These are phyloP conservation scores for Friedmanniomyces simplex DNA, from an alignment of 495 filamentous ascomycete genomes.

Conservation along the genomic window DNA sequence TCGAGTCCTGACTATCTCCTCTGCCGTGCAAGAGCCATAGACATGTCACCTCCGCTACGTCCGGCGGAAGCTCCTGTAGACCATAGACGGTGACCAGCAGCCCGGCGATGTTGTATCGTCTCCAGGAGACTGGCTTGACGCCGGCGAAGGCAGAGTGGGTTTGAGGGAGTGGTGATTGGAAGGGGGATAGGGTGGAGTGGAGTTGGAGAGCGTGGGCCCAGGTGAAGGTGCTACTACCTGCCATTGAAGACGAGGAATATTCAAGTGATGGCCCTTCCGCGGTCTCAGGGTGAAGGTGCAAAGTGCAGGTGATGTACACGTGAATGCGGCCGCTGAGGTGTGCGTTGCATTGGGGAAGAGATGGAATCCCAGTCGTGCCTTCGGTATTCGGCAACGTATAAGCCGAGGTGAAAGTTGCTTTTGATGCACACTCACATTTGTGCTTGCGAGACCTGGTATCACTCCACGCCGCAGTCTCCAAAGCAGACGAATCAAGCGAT, in stretches of 20 bases:
- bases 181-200: constrained; percentile 20
- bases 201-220: constrained; percentile 20
- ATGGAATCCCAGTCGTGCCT: not conserved
- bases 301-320: too few species aligned
- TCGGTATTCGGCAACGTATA: too few species aligned
- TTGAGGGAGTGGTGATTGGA: constrained; percentile 12
- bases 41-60: constrained; percentile 47
- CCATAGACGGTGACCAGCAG: constrained; percentile 70
- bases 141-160: constrained; percentile 17
- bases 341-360: not conserved
- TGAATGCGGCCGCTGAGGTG: too few species aligned
- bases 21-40: constrained; percentile 85
- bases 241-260: constrained; percentile 1
- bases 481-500: too few species aligned
- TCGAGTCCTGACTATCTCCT: constrained; percentile 53
- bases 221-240: constrained; percentile 20
- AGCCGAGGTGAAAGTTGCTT: too few species aligned
- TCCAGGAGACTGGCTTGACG: constrained; percentile 45
- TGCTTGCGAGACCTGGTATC: too few species aligned
- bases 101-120: constrained; percentile 59
- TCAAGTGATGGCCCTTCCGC: too few species aligned
- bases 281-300: too few species aligned
- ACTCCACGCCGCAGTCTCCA: too few species aligned
- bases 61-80: constrained; percentile 53
- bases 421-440: too few species aligned